Evolutionary conservation across 83 land plant genomes (phyloP), one percentile per base, ranked within the genome.

Genomic region (Picea mariana): DNA sequence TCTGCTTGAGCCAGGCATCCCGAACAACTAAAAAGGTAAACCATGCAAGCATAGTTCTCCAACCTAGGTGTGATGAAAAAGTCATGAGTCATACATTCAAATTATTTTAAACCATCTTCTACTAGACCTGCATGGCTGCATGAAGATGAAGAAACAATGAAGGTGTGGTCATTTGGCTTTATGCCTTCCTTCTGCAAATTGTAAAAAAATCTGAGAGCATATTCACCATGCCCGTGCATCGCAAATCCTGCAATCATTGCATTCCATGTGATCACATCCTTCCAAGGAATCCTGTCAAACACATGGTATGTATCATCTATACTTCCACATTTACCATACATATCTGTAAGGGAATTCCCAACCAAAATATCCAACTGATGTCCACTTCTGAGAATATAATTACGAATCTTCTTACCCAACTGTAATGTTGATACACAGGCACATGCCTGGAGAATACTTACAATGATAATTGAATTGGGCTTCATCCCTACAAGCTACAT

Each of bases 251-350:
- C 31, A 31, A 31, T 31, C 31, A 31, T 31, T 31, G 31, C 31
- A 31, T 31, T 31, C 31, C 31, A 31, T 31, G 27, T 49, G 13
- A 61, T 68, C 24, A 83, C 66, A 64, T 78, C 71, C 40, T 65
- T 78, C 59, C 12, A 9, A 26, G 66, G 11, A 34, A 82, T 40
- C 31, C 66, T 58, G 15, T 23, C 38, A 47, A 83, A 86, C 18
- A 80, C 58, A 16, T 80, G 77, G 18, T 27, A 26, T 7, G 83
- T 80, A 16, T 49, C 62, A 3, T 62, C 77, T 1, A 86, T n/a
- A 9, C 61, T 68, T 2, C 86, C 85, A 27, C 86, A 83, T 61
- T 83, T 87, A 16, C 69, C 82, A 66, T 84, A 84, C 77, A 84
- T 81, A 62, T 84, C 82, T 18, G 73, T 81, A 40, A 81, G 16